Evolutionary conservation across 108 stramenopile genomes (phyloP), one percentile per base, ranked within the genome.

Genomic region (Mayamaea pseudoterrestris): DNA sequence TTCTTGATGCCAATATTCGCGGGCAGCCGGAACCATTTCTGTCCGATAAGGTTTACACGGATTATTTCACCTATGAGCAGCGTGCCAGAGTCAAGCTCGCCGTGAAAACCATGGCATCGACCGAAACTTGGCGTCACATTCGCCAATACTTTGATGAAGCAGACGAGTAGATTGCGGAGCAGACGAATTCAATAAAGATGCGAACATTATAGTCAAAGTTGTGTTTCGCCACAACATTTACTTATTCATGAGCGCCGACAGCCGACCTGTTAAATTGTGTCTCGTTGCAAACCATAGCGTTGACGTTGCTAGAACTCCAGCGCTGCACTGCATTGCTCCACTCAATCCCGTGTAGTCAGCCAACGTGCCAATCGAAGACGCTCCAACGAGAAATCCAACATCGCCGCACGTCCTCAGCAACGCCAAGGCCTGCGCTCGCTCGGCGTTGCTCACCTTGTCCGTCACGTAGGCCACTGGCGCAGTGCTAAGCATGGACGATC

Each of bases 351-450:
- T 61, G 35, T 49, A 47, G 64, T 86, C 81, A 6, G 83, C 83
- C 25, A 85, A 43, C 1, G 69, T 52, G 21, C 89, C 89, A 35
- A 73, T 77, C 7, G 61, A 45, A 2, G 69, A 65, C 6, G 89
- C 89, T 20, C 89, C 89, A n/a, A 80, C 45, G 24, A 85, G 54
- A 25, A 83, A 83, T 13, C 89, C 89, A 17, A 85, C 83, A 51
- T 90, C 89, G 2, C 89, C 83, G 14, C 75, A 54, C 0, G 89
- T 90, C 43, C 89, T 41, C 17, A 90, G 43, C 41, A 90, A 37
- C 1, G 83, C 89, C 41, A 90, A 78, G 7, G 83, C 80, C 49
- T 90, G 89, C 4, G 89, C 83, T 43, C 89, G 63, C 35, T 72
- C 53, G 4, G 48, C 30, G 27, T 80, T 81, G 27, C 58, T 57